Conservation (phyloP, 2,329 filamentous ascomycete species). For the Colletotrichum theobromicola region DNA sequence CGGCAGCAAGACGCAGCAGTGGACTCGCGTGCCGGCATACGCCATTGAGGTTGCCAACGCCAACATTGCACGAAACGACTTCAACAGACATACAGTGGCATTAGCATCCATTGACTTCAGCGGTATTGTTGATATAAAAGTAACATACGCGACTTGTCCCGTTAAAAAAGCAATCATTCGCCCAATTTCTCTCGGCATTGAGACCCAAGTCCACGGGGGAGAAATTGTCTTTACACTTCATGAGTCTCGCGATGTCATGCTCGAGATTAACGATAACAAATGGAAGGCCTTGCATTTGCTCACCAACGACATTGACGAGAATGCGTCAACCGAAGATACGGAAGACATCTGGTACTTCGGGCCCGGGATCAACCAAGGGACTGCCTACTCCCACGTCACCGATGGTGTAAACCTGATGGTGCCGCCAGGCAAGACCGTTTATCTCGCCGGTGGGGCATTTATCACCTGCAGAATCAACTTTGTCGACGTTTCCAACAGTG, state of each 20-base stretch:
- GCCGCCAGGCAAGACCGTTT: conserved; percentile 21
- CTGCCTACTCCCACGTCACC: conserved; percentile 21
- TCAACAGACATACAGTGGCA: background rate
- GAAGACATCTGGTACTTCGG: conserved; percentile 29
- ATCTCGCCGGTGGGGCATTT: conserved; percentile 23
- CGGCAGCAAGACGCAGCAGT: background rate
- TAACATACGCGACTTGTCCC: background rate
- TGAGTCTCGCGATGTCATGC: conserved; percentile 12
- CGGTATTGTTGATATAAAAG: background rate
- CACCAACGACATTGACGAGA: conserved; percentile 25
- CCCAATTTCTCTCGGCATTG: background rate
- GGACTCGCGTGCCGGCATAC: background rate
- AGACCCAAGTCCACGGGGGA: background rate
- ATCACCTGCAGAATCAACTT: conserved; percentile 26
- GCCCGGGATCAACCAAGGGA: conserved; percentile 26
- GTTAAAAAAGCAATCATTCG: background rate
- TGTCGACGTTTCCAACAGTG: background rate
- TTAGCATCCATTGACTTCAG: background rate
- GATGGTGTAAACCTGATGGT: conserved; percentile 19
- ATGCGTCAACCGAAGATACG: conserved; percentile 17
- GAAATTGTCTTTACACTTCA: background rate
- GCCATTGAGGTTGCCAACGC: background rate
- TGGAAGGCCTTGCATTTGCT: conserved; percentile 31
- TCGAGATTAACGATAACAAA: conserved; percentile 30
- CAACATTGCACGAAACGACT: background rate